Percentiles rank a stretch among this genome's conserved stretches.
These are phyloP conservation scores for Gardenia jasminoides DNA, from an alignment of 257 asterid species.

Conservation along the genomic window DNA sequence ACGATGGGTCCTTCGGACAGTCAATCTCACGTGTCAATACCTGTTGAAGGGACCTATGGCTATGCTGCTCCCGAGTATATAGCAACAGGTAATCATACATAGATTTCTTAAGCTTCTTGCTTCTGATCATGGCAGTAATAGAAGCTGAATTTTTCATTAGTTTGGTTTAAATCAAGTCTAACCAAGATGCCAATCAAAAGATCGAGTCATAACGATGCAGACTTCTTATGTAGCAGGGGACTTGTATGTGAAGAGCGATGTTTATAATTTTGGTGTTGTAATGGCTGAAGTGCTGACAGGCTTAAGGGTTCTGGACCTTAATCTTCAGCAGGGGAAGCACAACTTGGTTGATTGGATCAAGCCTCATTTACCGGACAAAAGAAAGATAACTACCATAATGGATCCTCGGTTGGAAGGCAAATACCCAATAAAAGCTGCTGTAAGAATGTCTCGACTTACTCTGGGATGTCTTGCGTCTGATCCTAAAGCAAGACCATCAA, in stretches of 20 bases:
- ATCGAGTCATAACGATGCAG: constrained; percentile 2
- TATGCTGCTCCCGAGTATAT: constrained; percentile 79
- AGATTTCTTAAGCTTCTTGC: not conserved
- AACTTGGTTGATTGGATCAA: constrained; percentile 63
- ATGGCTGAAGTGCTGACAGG: constrained; percentile 70
- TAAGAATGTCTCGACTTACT: constrained; percentile 53
- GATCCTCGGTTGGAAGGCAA: constrained; percentile 57
- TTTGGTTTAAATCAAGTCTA: not conserved
- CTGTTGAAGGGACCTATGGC: constrained; percentile 66
- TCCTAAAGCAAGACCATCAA: constrained; percentile 56
- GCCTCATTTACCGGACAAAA: constrained; percentile 51
- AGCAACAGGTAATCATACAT: constrained; percentile 45
- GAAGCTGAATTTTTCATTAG: too few relatives aligned
- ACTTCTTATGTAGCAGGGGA: constrained; percentile 39
- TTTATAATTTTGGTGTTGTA: constrained; percentile 67
- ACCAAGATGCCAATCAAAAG: not conserved
- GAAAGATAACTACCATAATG: constrained; percentile 55
- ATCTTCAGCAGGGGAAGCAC: constrained; percentile 49
- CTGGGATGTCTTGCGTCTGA: constrained; percentile 50
- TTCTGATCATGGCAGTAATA: too few relatives aligned
- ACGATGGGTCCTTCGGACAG: constrained; percentile 67
- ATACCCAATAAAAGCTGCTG: constrained; percentile 56
- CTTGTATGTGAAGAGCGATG: constrained; percentile 64
- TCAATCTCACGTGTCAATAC: constrained; percentile 62
- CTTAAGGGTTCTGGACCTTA: constrained; percentile 46